These are phyloP conservation scores for Metarhizium humberi DNA, from an alignment of 2,329 filamentous ascomycete genomes.

Conservation along the genomic window DNA sequence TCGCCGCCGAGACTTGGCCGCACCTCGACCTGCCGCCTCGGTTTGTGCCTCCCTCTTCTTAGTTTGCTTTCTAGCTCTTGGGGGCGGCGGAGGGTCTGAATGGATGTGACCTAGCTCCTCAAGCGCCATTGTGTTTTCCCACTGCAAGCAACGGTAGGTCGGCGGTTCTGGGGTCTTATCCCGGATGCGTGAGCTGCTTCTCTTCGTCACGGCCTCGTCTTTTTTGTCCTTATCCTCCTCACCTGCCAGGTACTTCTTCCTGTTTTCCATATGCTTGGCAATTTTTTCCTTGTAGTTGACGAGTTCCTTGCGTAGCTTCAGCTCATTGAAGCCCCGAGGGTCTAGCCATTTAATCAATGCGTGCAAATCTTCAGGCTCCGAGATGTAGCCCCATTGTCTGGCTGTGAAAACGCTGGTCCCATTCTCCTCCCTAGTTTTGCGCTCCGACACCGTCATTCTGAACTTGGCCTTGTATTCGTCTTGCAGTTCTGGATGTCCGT, in stretches of 20 bases:
- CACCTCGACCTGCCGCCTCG: slow-evolving; percentile 18
- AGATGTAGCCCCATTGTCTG: slow-evolving; percentile 83
- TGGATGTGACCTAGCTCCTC: slow-evolving; percentile 50
- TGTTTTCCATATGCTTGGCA: slow-evolving; percentile 67
- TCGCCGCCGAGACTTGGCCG: slow-evolving; percentile 21
- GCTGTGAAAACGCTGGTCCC: slow-evolving; percentile 67
- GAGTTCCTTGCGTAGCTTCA: slow-evolving; percentile 82
- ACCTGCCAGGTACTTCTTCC: slow-evolving; percentile 56
- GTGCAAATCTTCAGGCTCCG: slow-evolving; percentile 69
- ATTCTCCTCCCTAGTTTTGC: slow-evolving; percentile 80
- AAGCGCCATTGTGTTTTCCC: slow-evolving; percentile 48
- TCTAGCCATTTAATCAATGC: slow-evolving; percentile 83
- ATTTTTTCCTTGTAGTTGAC: slow-evolving; percentile 68
- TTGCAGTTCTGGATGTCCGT: slow-evolving; percentile 61
- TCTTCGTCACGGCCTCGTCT: slow-evolving; percentile 25
- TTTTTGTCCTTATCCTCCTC: slow-evolving; percentile 26
- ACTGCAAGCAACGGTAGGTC: slow-evolving; percentile 40
- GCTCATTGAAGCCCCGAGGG: slow-evolving; percentile 73
- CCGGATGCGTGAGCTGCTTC: slow-evolving; percentile 36
- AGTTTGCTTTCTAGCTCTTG: slow-evolving; percentile 39
- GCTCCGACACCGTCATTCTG: slow-evolving; percentile 73
- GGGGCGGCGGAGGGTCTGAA: slow-evolving; percentile 43
- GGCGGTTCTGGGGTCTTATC: slow-evolving; percentile 37
- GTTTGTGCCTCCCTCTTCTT: slow-evolving; percentile 38
- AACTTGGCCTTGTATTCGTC: slow-evolving; percentile 70